Conservation (phyloP, 2,329 filamentous ascomycete genomes). For the Domatiomyces globalis region DNA sequence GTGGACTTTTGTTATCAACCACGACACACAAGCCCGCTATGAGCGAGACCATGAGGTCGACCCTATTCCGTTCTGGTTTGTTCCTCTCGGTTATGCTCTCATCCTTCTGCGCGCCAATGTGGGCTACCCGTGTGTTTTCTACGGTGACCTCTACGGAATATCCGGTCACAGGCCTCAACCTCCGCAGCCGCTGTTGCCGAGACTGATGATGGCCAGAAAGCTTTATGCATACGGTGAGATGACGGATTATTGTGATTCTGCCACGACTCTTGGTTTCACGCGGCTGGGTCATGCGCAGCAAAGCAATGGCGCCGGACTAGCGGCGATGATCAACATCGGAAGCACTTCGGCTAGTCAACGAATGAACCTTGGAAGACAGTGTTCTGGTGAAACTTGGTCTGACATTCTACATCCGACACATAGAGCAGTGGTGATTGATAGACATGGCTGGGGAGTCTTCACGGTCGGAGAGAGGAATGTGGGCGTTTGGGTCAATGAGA, state of each 20-base stretch:
- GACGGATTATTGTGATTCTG: conserved; percentile 46
- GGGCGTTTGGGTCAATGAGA: conserved; percentile 46
- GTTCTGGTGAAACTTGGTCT: conserved; percentile 49
- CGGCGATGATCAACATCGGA: conserved; percentile 44
- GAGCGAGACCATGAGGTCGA: conserved; percentile 25
- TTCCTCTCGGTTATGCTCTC: conserved; percentile 56
- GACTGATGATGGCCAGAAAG: conserved; percentile 47
- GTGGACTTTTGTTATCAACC: conserved; percentile 55
- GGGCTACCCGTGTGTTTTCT: conserved; percentile 56
- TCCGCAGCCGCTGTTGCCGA: conserved; percentile 32
- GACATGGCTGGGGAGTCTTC: conserved; percentile 46
- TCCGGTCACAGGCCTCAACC: conserved; percentile 35
- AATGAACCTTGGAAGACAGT: conserved; percentile 48
- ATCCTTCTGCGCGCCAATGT: conserved; percentile 48
- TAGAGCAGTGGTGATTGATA: conserved; percentile 43
- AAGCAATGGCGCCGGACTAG: conserved; percentile 30
- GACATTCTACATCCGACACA: conserved; percentile 44
- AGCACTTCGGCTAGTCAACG: not conserved
- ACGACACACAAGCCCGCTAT: conserved; percentile 45
- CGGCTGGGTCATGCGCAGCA: conserved; percentile 26
- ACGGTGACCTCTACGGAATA: conserved; percentile 55
- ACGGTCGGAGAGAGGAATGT: conserved; percentile 40
- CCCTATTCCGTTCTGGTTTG: conserved; percentile 52
- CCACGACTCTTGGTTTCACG: conserved; percentile 48
- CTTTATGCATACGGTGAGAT: conserved; percentile 54